Conservation (phyloP, 1,284 basidiomycete genomes). For the Vanrija sp. region DNA sequence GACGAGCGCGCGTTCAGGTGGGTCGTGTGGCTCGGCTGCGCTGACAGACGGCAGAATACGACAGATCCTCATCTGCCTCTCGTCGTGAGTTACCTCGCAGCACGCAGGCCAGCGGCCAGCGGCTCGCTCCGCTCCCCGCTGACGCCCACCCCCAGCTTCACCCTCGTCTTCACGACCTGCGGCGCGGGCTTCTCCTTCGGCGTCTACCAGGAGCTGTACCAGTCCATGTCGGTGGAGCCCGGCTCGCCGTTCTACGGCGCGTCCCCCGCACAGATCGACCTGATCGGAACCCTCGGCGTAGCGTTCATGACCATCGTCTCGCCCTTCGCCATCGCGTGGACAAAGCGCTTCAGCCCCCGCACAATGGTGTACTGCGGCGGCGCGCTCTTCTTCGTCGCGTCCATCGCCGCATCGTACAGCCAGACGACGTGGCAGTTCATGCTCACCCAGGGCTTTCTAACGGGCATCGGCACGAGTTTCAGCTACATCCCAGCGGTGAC, state of each 20-base stretch:
- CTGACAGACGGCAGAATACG: too few relatives aligned
- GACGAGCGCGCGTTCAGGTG: too few relatives aligned
- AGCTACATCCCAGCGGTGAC: conserved; percentile 31
- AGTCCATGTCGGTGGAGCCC: conserved; percentile 17
- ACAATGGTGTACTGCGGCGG: conserved; percentile 18
- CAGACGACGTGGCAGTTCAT: conserved; percentile 30
- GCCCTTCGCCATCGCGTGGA: conserved; percentile 24
- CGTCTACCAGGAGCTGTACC: conserved; percentile 36
- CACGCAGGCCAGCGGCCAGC: too few relatives aligned
- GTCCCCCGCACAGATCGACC: conserved; percentile 22
- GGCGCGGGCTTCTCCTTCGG: conserved; percentile 33
- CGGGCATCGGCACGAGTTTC: conserved; percentile 29
- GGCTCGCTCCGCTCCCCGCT: not conserved
- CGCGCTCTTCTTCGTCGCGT: conserved; percentile 15
- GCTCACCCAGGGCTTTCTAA: conserved; percentile 28
- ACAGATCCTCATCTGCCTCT: too few relatives aligned
- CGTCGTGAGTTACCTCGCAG: too few relatives aligned
- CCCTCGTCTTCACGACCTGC: conserved; percentile 29
- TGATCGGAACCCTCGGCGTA: conserved; percentile 30
- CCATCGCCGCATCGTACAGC: conserved; percentile 20
- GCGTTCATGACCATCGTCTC: conserved; percentile 29
- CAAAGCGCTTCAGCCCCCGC: conserved; percentile 21
- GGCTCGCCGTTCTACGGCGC: conserved; percentile 26
- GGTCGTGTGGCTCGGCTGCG: too few relatives aligned
- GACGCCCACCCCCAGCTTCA: conserved; percentile 18